phyloP scores from a whole-genome alignment of 2,329 filamentous ascomycete species.

The Tolypocladium album region DNA sequence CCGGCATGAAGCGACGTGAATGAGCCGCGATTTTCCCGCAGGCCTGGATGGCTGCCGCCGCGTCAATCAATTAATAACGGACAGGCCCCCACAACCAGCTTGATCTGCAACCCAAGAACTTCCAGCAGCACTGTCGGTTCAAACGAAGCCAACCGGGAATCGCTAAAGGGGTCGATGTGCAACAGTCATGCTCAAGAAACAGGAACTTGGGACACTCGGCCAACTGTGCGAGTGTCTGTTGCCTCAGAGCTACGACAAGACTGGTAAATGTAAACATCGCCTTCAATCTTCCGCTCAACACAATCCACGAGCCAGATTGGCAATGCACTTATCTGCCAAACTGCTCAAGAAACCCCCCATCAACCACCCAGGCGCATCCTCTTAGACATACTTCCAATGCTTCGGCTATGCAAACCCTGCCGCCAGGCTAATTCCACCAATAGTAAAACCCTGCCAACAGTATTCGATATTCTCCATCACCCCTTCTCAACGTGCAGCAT shows the following conservation, averaged over 20 bases:
- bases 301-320: not conserved
- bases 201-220: not conserved
- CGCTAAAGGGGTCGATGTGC: too few species aligned
- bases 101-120: too few species aligned
- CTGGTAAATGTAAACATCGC: not conserved
- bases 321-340: not conserved
- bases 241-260: not conserved
- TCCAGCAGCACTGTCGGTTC: too few species aligned
- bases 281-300: not conserved
- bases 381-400: not conserved
- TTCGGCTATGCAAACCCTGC: not conserved
- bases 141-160: too few species aligned
- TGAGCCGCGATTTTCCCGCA: too few species aligned
- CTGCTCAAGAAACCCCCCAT: not conserved
- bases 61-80: too few species aligned
- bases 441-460: not conserved
- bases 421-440: not conserved
- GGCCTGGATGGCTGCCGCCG: too few species aligned
- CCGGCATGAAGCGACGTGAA: too few species aligned
- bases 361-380: not conserved
- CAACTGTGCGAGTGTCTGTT: too few species aligned
- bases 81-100: too few species aligned
- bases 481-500: constrained; percentile 19
- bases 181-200: too few species aligned
- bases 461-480: not conserved